Evolutionary conservation across 495 filamentous ascomycete genomes (phyloP).

Genomic region (Aspergillus affinis): DNA sequence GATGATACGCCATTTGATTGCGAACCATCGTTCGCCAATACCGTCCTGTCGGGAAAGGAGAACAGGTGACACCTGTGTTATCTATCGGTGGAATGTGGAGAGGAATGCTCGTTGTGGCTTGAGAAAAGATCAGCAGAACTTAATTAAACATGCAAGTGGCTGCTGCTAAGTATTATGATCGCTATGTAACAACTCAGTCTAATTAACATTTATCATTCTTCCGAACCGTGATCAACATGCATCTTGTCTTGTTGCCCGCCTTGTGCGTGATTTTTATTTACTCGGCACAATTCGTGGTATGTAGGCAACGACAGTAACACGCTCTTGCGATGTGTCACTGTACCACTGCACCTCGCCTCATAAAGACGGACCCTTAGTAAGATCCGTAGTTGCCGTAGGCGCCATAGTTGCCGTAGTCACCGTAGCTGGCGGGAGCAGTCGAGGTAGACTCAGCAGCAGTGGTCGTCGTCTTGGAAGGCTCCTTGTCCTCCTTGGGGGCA

Average conservation of each 20-base stretch:
- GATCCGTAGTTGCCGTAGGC: constrained; percentile 15
- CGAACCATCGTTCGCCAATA: background rate
- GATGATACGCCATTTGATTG: background rate
- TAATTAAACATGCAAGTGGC: background rate
- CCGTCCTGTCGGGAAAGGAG: background rate
- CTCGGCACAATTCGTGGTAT: background rate
- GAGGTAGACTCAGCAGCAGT: constrained; percentile 4
- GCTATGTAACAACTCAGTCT: background rate
- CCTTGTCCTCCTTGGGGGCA: background rate
- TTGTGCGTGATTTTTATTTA: background rate
- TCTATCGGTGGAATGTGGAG: background rate
- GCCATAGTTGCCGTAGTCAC: constrained; percentile 9
- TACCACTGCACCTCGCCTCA: background rate
- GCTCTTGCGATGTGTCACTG: background rate
- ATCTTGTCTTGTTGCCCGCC: background rate
- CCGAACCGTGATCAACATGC: background rate
- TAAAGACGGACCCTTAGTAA: background rate
- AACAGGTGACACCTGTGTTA: too few relatives aligned
- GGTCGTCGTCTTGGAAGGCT: constrained; percentile 1
- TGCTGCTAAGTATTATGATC: background rate
- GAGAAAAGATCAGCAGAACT: background rate
- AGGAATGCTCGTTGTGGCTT: background rate
- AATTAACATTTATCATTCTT: background rate
- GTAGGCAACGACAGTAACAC: background rate
- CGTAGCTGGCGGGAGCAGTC: constrained; percentile 1